Conservation (phyloP, 129 eudicot species). For the Escallonia rubra region DNA sequence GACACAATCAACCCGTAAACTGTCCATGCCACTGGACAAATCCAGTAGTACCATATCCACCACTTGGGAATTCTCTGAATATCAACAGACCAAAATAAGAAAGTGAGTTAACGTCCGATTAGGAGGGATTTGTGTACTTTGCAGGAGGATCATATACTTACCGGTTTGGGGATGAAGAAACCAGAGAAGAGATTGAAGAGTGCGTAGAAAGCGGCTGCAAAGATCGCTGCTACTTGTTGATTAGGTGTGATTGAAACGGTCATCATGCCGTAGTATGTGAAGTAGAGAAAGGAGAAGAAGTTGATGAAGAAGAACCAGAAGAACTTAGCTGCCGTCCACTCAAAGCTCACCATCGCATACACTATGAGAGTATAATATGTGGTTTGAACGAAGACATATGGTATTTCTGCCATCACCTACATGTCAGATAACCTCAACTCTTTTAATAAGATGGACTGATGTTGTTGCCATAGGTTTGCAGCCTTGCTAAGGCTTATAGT, state of each 20-base stretch:
- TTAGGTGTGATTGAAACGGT: constrained; percentile 77
- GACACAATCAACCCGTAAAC: constrained; percentile 67
- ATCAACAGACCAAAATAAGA: neutral
- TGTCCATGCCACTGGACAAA: constrained; percentile 84
- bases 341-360: constrained; percentile 69
- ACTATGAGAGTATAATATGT: constrained; percentile 47
- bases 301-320: constrained; percentile 60
- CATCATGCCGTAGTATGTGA: constrained; percentile 86
- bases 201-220: constrained; percentile 65
- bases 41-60: constrained; percentile 86
- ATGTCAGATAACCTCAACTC: neutral
- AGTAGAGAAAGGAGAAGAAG: constrained; percentile 68
- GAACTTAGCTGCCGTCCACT: constrained; percentile 72
- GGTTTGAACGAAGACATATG: constrained; percentile 56
- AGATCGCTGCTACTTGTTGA: constrained; percentile 68
- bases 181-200: constrained; percentile 77
- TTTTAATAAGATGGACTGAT: neutral
- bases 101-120: too few species aligned
- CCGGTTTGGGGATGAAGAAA: constrained; percentile 71
- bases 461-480: too few species aligned
- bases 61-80: constrained; percentile 73
- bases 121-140: neutral
- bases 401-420: constrained; percentile 81
- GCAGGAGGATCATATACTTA: constrained; percentile 28
- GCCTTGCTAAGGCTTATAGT: too few species aligned